A percentile compares a stretch with the other conserved stretches of the same genome.
phyloP scores from a whole-genome alignment of 306 rosid genomes.

The Glycine soja region DNA sequence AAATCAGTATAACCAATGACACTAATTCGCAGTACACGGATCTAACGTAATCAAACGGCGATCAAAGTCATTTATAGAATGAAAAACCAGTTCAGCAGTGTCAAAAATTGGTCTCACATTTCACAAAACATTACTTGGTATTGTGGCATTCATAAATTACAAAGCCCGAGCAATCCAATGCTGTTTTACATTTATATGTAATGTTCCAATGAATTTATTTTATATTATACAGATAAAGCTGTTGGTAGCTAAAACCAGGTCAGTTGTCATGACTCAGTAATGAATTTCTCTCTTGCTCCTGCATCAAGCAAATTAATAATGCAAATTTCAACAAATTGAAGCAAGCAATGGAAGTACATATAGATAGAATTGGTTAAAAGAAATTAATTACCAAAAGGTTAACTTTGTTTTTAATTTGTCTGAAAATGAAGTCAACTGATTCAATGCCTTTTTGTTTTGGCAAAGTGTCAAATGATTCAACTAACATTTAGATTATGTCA shows the following conservation, averaged over 20 bases:
- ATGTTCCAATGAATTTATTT: not conserved
- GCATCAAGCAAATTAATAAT: slow-evolving; percentile 45
- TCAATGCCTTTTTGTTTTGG: not conserved
- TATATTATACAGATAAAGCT: slow-evolving; percentile 23
- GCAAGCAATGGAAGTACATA: not conserved
- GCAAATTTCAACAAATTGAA: slow-evolving; percentile 18
- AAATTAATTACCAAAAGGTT: slow-evolving; percentile 22
- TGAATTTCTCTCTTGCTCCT: slow-evolving; percentile 70
- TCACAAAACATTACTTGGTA: not conserved
- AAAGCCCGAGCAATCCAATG: not conserved
- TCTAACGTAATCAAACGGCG: no score
- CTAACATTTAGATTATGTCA: not conserved
- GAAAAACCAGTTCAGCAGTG: not conserved
- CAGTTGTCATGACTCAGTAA: slow-evolving; percentile 43
- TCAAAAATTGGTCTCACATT: not conserved
- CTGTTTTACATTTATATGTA: not conserved
- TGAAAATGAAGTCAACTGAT: slow-evolving; percentile 2
- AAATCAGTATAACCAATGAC: not conserved
- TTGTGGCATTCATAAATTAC: not conserved
- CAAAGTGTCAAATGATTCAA: not conserved
- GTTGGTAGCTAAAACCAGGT: slow-evolving; percentile 20
- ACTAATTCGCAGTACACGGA: not conserved
- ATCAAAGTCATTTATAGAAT: no score
- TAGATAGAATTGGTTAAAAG: slow-evolving; percentile 1
- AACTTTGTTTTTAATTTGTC: not conserved